Evolutionary conservation across 2,329 filamentous ascomycete species (phyloP).

Genomic region (Sphaerulina populicola): DNA sequence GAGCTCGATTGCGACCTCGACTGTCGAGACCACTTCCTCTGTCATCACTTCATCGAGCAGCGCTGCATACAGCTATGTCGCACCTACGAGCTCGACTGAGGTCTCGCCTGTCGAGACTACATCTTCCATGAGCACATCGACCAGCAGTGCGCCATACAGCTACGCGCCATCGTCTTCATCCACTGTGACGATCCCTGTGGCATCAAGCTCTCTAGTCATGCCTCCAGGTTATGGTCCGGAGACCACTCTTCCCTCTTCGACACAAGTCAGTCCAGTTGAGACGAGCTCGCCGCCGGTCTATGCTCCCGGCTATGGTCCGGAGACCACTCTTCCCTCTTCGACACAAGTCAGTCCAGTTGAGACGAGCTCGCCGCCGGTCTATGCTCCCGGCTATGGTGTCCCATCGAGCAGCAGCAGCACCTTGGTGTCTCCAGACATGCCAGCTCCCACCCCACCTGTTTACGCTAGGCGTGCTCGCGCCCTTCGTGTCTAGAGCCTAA

Average conservation of each 20-base stretch:
- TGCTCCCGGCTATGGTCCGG: background rate
- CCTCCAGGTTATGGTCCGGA: background rate
- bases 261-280: slow-evolving; percentile 6
- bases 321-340: background rate
- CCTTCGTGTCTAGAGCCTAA: background rate
- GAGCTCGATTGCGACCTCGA: slow-evolving; percentile 2
- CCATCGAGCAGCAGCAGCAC: background rate
- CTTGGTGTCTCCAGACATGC: background rate
- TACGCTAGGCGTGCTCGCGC: background rate
- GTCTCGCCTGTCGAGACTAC: too few species aligned
- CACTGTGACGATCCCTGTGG: background rate
- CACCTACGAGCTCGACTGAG: too few species aligned
- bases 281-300: background rate
- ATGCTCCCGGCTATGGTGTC: background rate
- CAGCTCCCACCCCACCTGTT: background rate
- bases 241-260: background rate
- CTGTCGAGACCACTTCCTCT: background rate
- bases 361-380: background rate
- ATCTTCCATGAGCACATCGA: background rate
- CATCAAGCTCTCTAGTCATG: background rate
- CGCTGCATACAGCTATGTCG: background rate
- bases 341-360: slow-evolving; percentile 8
- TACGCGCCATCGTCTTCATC: slow-evolving; percentile 1
- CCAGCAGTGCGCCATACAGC: background rate
- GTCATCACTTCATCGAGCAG: background rate